Evolutionary conservation across 768 basidiomycete genomes (phyloP).

Genomic region (Mycena indigotica): DNA sequence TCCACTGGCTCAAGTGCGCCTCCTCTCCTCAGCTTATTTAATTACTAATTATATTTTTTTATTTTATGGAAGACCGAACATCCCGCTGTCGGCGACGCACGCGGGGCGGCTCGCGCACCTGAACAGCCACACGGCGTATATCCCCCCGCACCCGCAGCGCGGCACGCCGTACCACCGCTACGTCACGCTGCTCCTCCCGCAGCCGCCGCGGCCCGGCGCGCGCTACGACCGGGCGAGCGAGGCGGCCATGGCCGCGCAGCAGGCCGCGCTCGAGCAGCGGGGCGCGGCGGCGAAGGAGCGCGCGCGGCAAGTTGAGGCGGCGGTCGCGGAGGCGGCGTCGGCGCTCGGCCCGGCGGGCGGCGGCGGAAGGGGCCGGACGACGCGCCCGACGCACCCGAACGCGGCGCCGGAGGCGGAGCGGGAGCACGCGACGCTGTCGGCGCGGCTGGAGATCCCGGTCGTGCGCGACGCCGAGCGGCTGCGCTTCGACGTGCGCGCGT

Average conservation of each 20-base stretch:
- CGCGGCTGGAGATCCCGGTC: conserved; percentile 47
- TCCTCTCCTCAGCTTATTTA: conserved; percentile 7
- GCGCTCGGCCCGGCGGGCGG: too few relatives aligned
- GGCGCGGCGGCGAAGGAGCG: conserved; percentile 33
- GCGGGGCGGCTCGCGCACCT: conserved; percentile 43
- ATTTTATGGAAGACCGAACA: conserved; percentile 83
- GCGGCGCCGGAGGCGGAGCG: conserved; percentile 13
- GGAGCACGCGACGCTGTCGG: conserved; percentile 19
- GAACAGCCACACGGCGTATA: conserved; percentile 68
- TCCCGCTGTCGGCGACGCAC: conserved; percentile 68
- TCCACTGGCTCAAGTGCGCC: conserved; percentile 86
- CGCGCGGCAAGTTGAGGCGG: conserved; percentile 34
- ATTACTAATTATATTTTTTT: conserved; percentile 8
- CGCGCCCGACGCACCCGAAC: conserved; percentile 23
- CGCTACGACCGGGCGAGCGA: conserved; percentile 39
- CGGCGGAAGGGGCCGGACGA: not conserved
- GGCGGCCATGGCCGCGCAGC: conserved; percentile 34
- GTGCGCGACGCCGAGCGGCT: conserved; percentile 50
- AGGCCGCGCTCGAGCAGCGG: conserved; percentile 21
- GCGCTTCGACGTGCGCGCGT: conserved; percentile 68
- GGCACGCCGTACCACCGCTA: conserved; percentile 94
- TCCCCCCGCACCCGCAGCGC: conserved; percentile 90
- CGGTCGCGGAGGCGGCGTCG: conserved; percentile 27
- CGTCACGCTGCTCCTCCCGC: conserved; percentile 72
- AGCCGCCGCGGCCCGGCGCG: conserved; percentile 42